These are phyloP conservation scores for Turritis glabra DNA, from an alignment of 345 rosid species.

Conservation along the genomic window DNA sequence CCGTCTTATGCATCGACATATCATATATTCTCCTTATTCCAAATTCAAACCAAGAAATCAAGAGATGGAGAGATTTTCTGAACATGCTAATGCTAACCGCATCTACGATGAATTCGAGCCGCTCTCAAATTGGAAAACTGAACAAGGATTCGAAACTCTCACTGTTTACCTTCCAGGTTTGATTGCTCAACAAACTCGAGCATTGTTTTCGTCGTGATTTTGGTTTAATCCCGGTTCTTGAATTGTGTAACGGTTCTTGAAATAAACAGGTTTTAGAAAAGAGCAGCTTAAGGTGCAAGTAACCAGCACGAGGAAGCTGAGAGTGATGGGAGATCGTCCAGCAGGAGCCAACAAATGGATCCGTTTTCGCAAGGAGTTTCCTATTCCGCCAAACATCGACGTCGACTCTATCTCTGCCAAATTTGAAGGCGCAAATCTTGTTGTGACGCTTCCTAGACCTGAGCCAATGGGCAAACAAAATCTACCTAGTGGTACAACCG, in stretches of 20 bases:
- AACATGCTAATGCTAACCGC: constrained; percentile 19
- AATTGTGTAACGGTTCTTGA: constrained; percentile 12
- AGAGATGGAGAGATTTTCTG: constrained; percentile 33
- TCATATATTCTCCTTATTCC: constrained; percentile 5
- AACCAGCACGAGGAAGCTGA: constrained; percentile 38
- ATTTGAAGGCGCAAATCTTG: constrained; percentile 41
- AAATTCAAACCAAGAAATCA: constrained; percentile 8
- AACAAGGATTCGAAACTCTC: constrained; percentile 37
- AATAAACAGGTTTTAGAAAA: constrained; percentile 39
- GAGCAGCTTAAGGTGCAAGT: constrained; percentile 49
- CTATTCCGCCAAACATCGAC: constrained; percentile 25
- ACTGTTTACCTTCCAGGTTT: constrained; percentile 41
- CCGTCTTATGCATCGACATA: constrained; percentile 6
- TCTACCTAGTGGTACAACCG: not conserved
- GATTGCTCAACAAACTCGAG: not conserved
- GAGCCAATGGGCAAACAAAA: constrained; percentile 23
- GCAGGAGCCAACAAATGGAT: constrained; percentile 38
- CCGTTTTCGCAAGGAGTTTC: constrained; percentile 41
- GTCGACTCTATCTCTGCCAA: constrained; percentile 34
- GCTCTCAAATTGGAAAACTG: constrained; percentile 34
- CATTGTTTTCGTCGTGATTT: not conserved
- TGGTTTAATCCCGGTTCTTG: not conserved
- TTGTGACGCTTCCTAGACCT: constrained; percentile 34
- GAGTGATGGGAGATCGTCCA: constrained; percentile 42
- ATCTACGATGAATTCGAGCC: constrained; percentile 44